phyloP scores from a whole-genome alignment of 139 green algal genomes.

The Marvania coccoides region DNA sequence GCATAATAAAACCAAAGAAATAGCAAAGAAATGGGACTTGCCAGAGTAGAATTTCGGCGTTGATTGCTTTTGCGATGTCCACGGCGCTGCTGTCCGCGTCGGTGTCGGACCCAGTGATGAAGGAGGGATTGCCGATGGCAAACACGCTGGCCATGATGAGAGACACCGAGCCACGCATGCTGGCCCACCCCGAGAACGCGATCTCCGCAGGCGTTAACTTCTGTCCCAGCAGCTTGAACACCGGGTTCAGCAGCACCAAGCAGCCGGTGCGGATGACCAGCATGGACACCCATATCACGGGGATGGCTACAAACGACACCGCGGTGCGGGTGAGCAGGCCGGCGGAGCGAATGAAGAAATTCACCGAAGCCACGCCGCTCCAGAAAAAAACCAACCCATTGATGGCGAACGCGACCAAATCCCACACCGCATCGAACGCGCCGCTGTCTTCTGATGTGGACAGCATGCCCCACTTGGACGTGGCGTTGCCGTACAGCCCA shows the following conservation, averaged over 20 bases:
- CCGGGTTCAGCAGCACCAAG: conserved; percentile 17
- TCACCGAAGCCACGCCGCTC: conserved; percentile 55
- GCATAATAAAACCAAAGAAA: no score
- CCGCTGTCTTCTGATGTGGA: conserved; percentile 1
- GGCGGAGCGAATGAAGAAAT: conserved; percentile 56
- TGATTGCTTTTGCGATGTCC: conserved; percentile 9
- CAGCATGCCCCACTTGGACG: conserved; percentile 50
- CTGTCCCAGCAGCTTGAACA: conserved; percentile 15
- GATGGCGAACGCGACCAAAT: conserved; percentile 35
- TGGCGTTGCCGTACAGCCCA: conserved; percentile 68
- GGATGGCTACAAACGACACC: conserved; percentile 19
- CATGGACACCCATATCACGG: conserved; percentile 44
- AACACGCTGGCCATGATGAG: conserved; percentile 73
- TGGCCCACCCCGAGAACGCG: conserved; percentile 49
- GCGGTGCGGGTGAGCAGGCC: conserved; percentile 11
- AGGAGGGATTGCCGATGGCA: not conserved
- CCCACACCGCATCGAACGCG: conserved; percentile 28
- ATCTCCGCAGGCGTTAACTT: conserved; percentile 37
- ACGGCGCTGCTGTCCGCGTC: not conserved
- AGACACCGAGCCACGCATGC: conserved; percentile 63
- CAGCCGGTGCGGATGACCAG: conserved; percentile 31
- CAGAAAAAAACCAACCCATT: conserved; percentile 83
- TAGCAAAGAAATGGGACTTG: no score
- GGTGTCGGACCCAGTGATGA: not conserved
- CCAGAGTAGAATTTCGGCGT: conserved; percentile 56